Evolutionary conservation across 1,139 yeast genomes (phyloP), one percentile per base, ranked within the genome.

Genomic region (Candida mesenterica): DNA sequence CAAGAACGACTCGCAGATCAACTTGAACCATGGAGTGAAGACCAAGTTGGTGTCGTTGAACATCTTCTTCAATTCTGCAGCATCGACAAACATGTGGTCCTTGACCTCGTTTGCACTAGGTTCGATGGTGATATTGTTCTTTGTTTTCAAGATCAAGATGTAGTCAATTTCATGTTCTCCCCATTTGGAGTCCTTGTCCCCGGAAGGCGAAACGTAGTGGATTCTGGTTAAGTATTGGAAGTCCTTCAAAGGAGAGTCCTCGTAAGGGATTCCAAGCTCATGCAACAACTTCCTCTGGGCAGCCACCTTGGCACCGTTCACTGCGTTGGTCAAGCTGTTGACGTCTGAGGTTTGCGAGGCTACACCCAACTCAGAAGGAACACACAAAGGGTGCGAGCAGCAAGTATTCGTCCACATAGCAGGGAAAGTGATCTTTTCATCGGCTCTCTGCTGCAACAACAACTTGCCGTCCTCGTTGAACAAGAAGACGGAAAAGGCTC

Each of bases 111-210:
- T 90, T 32, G 73, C 72, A 52, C 80, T 83, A 27, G 82, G 77
- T 33, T 74, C 49, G 32, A 72, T 61, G 25, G 63, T 57, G 27
- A 77, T 62, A 29, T 61, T 61, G 30, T 89, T 80, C 44, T 75
- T 69, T 20, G 89, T 66, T 54, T 73, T 77, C 52, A 85, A 80
- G 44, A 92, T 81, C 53, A 94, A 72, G 49, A 92, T 94, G 62
- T 92, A 92, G 62, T 92, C 99, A 47, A 92, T 85, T 62, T 92
- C 98, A 57, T 92, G 98, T 59, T 92, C 98, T 33, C 97, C 98
- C 98, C 98, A 92, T 40, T 79, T 75, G 18, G 87, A 89, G 46
- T 73, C 72, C 41, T 76, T 76, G 29, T 57, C 68, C 2, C 72
- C 72, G 48, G 84, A 76, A 24, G 96, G 92, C 6, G 96, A 88